Base-by-base conservation (phyloP, 2,329 filamentous ascomycete species). In the Fusarium albidum region DNA sequence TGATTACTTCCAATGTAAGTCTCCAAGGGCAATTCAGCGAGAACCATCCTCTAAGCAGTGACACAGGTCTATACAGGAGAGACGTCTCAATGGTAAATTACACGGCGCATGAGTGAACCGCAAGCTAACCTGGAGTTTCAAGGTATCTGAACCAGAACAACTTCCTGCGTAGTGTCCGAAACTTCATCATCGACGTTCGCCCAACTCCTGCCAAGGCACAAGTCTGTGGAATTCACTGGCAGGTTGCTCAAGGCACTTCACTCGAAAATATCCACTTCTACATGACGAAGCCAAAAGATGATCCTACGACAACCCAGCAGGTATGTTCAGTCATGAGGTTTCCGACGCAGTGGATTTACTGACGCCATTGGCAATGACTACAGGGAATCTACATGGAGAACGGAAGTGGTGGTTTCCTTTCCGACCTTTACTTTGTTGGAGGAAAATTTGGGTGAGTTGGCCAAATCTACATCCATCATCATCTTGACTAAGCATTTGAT, bases 101-200 rank as follows among this genome's bases (percentile, higher is more conserved):
- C 7, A 7, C 14, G 77, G 59, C 71, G 10, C 3, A 21, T 28
- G 17, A 34, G 32, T 34, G 32, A 34, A n/a, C 3, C 14, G 32
- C 32, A 34, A 14, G 3, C 9, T 34, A 34, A 34, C 41, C 2
- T 9, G 29, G 6, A 10, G 13, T 44, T 26, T 34, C 6, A 6
- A 55, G 68, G 67, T 70, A 70, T 39, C 47, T 69, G 11, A 67
- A 67, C 34, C 55, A 84, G 29, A 86, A 83, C 61, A 82, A 87
- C 9, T 90, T 90, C 71, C 86, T 79, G 66, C 78, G 86, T 37
- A 82, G 86, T 59, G 79, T 90, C 52, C 78, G 85, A 9, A 90
- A 91, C 65, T 77, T 91, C 41, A 75, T 86, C 49, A 75, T 90
- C 32, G 87, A 90, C 65, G 71, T 76, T 7, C 68, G 67, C 4